These are phyloP conservation scores for Camelina neglecta DNA, from an alignment of 345 rosid species.

Conservation along the genomic window DNA sequence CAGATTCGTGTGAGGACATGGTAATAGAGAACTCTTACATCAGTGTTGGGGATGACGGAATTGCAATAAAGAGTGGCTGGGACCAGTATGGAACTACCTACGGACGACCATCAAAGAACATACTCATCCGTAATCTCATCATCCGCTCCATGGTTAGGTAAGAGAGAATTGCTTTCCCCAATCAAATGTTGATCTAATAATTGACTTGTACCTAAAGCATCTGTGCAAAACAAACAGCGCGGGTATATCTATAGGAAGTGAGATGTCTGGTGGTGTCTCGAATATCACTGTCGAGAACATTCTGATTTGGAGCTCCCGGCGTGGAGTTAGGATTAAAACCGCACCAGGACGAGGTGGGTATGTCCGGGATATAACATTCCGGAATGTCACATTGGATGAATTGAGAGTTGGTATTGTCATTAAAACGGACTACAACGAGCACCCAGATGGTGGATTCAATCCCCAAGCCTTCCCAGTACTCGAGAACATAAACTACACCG, in stretches of 20 bases:
- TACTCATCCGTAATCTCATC: slow-evolving; percentile 75
- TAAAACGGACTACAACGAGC: slow-evolving; percentile 96
- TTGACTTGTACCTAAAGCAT: slow-evolving; percentile 1
- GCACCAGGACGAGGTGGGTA: slow-evolving; percentile 96
- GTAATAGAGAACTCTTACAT: slow-evolving; percentile 85
- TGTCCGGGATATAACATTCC: slow-evolving; percentile 65
- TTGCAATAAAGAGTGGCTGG: slow-evolving; percentile 97
- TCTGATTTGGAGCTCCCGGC: slow-evolving; percentile 88
- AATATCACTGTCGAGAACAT: slow-evolving; percentile 81
- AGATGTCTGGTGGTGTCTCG: slow-evolving; percentile 98
- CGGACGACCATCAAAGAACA: slow-evolving; percentile 74
- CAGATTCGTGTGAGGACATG: slow-evolving; percentile 93
- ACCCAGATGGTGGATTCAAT: slow-evolving; percentile 80
- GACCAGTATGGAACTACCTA: slow-evolving; percentile 91
- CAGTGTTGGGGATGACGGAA: slow-evolving; percentile 89
- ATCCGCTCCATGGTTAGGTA: slow-evolving; percentile 95
- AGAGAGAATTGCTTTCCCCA: slow-evolving; percentile 31
- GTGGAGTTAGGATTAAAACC: slow-evolving; percentile 94
- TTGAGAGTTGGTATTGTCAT: slow-evolving; percentile 88
- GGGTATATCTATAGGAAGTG: slow-evolving; percentile 95
- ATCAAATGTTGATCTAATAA: slow-evolving; percentile 1
- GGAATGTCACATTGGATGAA: slow-evolving; percentile 82
- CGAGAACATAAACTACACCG: slow-evolving; percentile 68
- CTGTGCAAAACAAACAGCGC: slow-evolving; percentile 67
- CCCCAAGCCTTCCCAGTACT: slow-evolving; percentile 76